Conservation (phyloP, 2,329 filamentous ascomycete genomes). For the Gyromitra esculenta region DNA sequence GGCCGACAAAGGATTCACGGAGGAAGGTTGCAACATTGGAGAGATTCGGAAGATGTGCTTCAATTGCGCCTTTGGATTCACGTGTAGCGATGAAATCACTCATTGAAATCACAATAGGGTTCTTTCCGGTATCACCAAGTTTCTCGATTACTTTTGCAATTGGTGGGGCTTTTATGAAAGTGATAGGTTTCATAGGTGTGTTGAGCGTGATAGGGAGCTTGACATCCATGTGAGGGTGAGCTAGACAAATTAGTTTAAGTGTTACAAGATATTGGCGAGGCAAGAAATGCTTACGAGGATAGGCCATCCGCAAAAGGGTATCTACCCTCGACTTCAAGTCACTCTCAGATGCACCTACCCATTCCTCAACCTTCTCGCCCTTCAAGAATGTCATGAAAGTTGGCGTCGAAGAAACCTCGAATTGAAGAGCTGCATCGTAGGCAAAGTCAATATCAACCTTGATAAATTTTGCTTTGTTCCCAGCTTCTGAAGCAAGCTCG, state of each 20-base stretch:
- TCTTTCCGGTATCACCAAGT: slow-evolving; percentile 71
- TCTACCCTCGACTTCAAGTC: slow-evolving; percentile 76
- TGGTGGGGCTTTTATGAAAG: slow-evolving; percentile 81
- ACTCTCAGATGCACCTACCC: slow-evolving; percentile 78
- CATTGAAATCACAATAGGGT: slow-evolving; percentile 71
- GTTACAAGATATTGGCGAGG: neutral
- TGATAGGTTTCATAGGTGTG: slow-evolving; percentile 70
- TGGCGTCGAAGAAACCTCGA: slow-evolving; percentile 78
- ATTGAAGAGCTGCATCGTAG: slow-evolving; percentile 71
- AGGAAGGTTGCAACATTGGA: slow-evolving; percentile 72
- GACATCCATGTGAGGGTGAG: slow-evolving; percentile 78
- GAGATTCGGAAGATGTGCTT: slow-evolving; percentile 77
- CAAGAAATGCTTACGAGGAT: slow-evolving; percentile 51
- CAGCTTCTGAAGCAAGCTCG: slow-evolving; percentile 77
- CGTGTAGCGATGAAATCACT: slow-evolving; percentile 76
- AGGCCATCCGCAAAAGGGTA: slow-evolving; percentile 67
- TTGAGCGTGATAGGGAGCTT: slow-evolving; percentile 75
- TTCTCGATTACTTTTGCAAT: slow-evolving; percentile 83
- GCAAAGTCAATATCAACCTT: slow-evolving; percentile 81
- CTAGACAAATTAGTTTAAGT: slow-evolving; percentile 74
- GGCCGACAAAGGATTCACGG: slow-evolving; percentile 65
- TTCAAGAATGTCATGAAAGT: slow-evolving; percentile 87
- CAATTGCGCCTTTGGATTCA: slow-evolving; percentile 68
- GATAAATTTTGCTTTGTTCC: slow-evolving; percentile 75
- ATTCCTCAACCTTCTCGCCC: slow-evolving; percentile 79